A percentile compares a stretch with the other conserved stretches of the same genome.
Conservation (phyloP, 1,284 basidiomycete species). For the Vanrija humicola region DNA sequence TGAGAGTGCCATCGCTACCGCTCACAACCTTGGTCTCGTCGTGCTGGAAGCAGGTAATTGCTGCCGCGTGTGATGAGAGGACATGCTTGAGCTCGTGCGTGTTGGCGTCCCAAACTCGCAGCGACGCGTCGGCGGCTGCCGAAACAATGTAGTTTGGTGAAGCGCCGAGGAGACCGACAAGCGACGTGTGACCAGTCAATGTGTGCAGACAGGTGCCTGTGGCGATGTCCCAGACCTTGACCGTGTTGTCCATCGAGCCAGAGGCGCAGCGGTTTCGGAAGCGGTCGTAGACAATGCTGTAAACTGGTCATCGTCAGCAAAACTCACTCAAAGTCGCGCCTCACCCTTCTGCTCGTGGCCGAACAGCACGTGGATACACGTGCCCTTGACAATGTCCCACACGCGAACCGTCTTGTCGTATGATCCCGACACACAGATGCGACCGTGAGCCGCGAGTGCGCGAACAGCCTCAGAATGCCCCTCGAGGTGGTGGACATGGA, state of each 20-base stretch:
- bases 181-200: slow-evolving; percentile 78
- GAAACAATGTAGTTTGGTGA: slow-evolving; percentile 85
- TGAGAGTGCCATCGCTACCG: slow-evolving; percentile 89
- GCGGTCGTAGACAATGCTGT: slow-evolving; percentile 82
- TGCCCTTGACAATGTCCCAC: slow-evolving; percentile 89
- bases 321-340: slow-evolving; percentile 4
- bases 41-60: slow-evolving; percentile 96
- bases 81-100: slow-evolving; percentile 72
- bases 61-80: slow-evolving; percentile 81
- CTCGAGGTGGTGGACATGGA: slow-evolving; percentile 74
- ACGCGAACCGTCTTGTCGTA: slow-evolving; percentile 90
- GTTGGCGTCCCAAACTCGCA: slow-evolving; percentile 87
- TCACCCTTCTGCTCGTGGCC: slow-evolving; percentile 89
- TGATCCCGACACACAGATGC: slow-evolving; percentile 87
- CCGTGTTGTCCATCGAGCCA: slow-evolving; percentile 93
- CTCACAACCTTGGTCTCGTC: slow-evolving; percentile 93
- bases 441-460: slow-evolving; percentile 82
- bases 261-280: slow-evolving; percentile 82
- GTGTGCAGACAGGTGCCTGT: slow-evolving; percentile 74
- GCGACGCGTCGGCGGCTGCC: slow-evolving; percentile 86
- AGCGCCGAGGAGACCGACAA: slow-evolving; percentile 80
- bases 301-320: slow-evolving; percentile 56
- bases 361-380: slow-evolving; percentile 70
- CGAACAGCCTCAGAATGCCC: slow-evolving; percentile 89
- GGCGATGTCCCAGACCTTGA: slow-evolving; percentile 82